Evolutionary conservation across 306 rosid species (phyloP).

Genomic region (Acmispon strigosus): DNA sequence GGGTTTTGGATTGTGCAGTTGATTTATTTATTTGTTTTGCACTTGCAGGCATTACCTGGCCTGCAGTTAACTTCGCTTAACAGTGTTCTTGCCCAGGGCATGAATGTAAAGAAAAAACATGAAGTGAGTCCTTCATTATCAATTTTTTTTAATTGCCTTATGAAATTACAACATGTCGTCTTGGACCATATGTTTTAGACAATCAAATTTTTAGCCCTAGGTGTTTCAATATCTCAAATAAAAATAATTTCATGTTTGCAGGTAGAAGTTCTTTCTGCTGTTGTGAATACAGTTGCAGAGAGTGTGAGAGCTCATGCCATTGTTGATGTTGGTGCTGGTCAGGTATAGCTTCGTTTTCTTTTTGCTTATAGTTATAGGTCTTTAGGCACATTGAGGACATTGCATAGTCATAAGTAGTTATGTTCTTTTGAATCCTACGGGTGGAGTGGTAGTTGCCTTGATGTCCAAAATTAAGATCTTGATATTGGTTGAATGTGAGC

Average conservation of each 20-base stretch:
- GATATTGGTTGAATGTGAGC: not conserved
- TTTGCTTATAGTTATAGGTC: not conserved
- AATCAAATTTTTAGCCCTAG: not conserved
- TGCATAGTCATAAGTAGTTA: not conserved
- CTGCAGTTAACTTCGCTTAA: constrained; percentile 44
- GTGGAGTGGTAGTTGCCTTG: not conserved
- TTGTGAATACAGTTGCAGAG: constrained; percentile 46
- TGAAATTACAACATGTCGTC: not conserved
- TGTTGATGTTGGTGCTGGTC: constrained; percentile 94
- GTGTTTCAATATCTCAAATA: not conserved
- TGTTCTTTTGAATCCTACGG: constrained; percentile 8
- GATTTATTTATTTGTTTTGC: not conserved
- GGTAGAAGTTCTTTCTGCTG: constrained; percentile 80
- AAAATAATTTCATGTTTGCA: constrained; percentile 23
- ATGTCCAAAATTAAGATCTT: not conserved
- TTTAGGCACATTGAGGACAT: constrained; percentile 6
- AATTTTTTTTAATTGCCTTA: constrained; percentile 2
- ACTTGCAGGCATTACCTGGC: constrained; percentile 62
- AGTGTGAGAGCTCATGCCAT: constrained; percentile 46
- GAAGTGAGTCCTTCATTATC: constrained; percentile 49
- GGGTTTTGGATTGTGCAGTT: constrained; percentile 11
- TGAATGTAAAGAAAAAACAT: constrained; percentile 81
- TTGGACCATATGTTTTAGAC: constrained; percentile 13
- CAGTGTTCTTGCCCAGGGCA: constrained; percentile 78
- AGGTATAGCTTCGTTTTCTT: constrained; percentile 44